Base-by-base conservation (phyloP, 2,329 filamentous ascomycete species). In the Phoma sp. region DNA sequence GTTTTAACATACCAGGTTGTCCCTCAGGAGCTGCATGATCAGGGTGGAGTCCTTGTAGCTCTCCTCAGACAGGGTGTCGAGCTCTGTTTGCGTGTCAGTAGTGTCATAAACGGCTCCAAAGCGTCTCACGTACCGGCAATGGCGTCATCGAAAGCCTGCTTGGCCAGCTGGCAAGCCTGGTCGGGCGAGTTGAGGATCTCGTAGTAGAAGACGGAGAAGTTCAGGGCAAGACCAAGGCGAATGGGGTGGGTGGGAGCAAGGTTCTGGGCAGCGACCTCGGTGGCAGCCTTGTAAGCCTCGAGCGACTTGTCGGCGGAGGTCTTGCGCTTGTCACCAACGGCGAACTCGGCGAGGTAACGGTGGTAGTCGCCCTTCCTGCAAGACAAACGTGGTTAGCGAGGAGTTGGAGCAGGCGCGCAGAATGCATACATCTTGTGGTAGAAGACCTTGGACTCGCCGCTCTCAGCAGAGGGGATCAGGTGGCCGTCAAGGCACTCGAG, bases 121-220 rank as follows among this genome's bases (percentile, higher is more conserved):
- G 15, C 46, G 13, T 40, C 38, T 46, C 37, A 82, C 82, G 64
- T 77, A 87, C 85, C 85, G 73, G 93, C 93, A 86, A 97, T 97
- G 68, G 94, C 94, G 81, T 98, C 94, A 75, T 96, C 92, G 75
- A 96, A 96, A 56, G 91, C 91, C 79, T 94, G 91, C 87, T 96
- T 96, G 80, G 92, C 94, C 69, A 97, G 88, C 80, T 96, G 93
- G 88, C 94, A 97, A 76, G 93, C 94, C 83, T 96, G 94, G 79
- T 98, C 95, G 64, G 94, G 94, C 38, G 94, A 92, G 85, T 98
- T 99, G 74, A 98, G 85, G 78, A 98, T 99, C 88, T 99, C 91
- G 80, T 99, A 99, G 89, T 98, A 98, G 86, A 97, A 98, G 75
- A 97, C 93, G 65, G 93, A 96, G 85, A 96, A 96, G 88, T 96